Evolutionary conservation across 163 green algal genomes (phyloP), one percentile per base, ranked within the genome.

Genomic region (Chlorella variabilis): DNA sequence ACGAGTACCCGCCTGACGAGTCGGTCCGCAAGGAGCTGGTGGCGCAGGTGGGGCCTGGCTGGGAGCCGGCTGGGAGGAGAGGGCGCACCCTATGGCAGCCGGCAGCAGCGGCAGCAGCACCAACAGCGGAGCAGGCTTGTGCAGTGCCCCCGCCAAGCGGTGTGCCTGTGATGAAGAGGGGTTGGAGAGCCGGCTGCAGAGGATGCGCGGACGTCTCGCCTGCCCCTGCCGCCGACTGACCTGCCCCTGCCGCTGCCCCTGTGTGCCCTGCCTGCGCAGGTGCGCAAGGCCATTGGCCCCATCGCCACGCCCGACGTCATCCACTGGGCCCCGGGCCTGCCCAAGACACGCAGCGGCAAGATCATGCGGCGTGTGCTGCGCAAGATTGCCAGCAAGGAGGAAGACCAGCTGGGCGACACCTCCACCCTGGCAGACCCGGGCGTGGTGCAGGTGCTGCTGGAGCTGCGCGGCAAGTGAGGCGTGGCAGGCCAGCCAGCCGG

Each of bases 301-400:
- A 91, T 91, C 39, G 87, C 96, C 71, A 93, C 94, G 31, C 96
- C 96, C 23, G 96, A 99, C 79, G 88, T 94, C 58, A 98, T 99
- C 79, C 96, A 99, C 86, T 98, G 92, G 92, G 94, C 93, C 8
- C 88, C 88, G 76, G 94, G 90, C 21, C 90, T 98, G 77, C 96
- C 96, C 62, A 98, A 98, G 90, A 99, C 87, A 15, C 84, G 80
- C 27, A 84, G 93, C 0, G 76, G 97, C 73, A 99, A 99, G 90
- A 99, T 99, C 89, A 99, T 99, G 96, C 92, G 97, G 27, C 90
- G 97, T 39, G 89, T 97, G 56, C 85, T 97, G 87, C 88, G 94
- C 66, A 97, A 97, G 85, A 95, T 99, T 81, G 92, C 90, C 3
- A 87, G 89, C 77, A 88, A 92, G 33, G 87, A 98, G 85, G 89